Conservation (phyloP, 106 monocot species). For the Dendrobium chrysotoxum region DNA sequence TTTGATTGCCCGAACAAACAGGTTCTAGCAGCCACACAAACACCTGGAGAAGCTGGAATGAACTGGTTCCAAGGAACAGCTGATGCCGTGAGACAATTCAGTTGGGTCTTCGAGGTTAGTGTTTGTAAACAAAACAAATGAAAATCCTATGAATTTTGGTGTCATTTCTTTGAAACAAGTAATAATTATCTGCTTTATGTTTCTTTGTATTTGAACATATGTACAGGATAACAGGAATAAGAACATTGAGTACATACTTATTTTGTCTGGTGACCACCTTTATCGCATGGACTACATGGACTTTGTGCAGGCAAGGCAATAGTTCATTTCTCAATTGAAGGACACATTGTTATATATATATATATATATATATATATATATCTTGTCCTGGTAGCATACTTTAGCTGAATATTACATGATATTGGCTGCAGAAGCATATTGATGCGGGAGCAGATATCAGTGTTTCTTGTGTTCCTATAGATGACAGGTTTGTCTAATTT, state of each 20-base stretch:
- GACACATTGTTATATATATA: neutral
- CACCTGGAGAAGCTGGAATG: conserved; percentile 81
- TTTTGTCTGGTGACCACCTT: conserved; percentile 82
- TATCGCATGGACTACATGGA: conserved; percentile 97
- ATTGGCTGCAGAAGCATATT: conserved; percentile 71
- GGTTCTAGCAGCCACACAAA: conserved; percentile 92
- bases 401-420: neutral
- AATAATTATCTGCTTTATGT: neutral
- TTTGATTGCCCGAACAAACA: conserved; percentile 19
- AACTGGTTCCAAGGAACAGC: conserved; percentile 98
- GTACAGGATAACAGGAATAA: conserved; percentile 69
- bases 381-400: neutral
- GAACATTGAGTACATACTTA: conserved; percentile 69
- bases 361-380: too few relatives aligned
- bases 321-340: neutral
- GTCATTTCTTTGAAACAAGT: neutral
- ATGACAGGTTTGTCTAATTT: conserved; percentile 45
- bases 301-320: conserved; percentile 59
- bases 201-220: conserved; percentile 4
- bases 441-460: conserved; percentile 72
- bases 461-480: conserved; percentile 76
- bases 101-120: conserved; percentile 85
- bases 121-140: neutral
- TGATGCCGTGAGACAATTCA: conserved; percentile 94
- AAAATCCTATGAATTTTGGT: neutral